These are phyloP conservation scores for Gossypium lobatum DNA, from an alignment of 441 rosid genomes.

Conservation along the genomic window DNA sequence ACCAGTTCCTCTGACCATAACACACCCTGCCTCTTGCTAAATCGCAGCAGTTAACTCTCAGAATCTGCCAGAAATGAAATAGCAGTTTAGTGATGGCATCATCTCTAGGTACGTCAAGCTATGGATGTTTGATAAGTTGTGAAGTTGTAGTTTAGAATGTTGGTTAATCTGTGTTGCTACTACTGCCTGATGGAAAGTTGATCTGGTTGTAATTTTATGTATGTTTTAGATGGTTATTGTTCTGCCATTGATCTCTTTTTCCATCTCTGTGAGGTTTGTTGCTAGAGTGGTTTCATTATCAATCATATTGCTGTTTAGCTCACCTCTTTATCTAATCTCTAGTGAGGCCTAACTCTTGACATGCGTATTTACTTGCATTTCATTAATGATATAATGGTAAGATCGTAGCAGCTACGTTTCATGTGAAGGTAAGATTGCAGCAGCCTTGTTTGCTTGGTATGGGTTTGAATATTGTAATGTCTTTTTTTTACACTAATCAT, in stretches of 20 bases:
- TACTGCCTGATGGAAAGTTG: neutral
- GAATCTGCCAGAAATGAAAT: conserved; percentile 18
- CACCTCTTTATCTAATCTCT: neutral
- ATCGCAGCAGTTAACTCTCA: neutral
- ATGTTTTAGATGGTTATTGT: neutral
- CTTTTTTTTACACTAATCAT: too few species aligned
- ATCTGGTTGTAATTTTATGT: neutral
- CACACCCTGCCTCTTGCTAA: neutral
- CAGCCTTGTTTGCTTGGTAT: too few species aligned
- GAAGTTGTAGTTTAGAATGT: neutral
- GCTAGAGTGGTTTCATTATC: neutral
- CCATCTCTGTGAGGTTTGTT: neutral
- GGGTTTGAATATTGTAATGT: too few species aligned
- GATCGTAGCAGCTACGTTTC: neutral
- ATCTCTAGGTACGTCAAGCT: neutral
- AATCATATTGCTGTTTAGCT: neutral
- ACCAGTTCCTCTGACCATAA: conserved; percentile 5
- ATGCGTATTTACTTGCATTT: neutral
- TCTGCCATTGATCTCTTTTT: neutral
- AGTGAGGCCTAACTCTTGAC: neutral
- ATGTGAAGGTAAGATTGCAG: neutral
- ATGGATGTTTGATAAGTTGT: neutral
- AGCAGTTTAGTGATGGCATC: neutral
- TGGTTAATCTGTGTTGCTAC: neutral
- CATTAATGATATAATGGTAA: too few species aligned